phyloP scores from a whole-genome alignment of 108 stramenopile species.

The Poteriospumella lacustris region DNA sequence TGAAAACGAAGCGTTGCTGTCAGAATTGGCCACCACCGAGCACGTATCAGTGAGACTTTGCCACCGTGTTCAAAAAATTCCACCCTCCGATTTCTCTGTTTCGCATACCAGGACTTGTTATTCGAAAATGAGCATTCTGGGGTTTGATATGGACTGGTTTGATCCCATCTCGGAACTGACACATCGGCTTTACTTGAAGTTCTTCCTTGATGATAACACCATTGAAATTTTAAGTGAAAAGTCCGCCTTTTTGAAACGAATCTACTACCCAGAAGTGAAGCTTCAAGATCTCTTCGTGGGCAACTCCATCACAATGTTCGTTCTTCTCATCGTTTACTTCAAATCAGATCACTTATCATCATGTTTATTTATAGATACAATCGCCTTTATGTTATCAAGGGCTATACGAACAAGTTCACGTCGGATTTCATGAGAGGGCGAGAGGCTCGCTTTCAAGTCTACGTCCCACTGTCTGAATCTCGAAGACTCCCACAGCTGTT shows the following conservation, averaged over 20 bases:
- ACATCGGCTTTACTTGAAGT: not conserved
- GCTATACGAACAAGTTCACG: slow-evolving; percentile 6
- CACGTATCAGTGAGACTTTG: too few species aligned
- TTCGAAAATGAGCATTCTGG: slow-evolving; percentile 2
- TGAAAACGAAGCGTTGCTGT: too few species aligned
- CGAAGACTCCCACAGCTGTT: slow-evolving; percentile 1
- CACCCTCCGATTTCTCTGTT: too few species aligned
- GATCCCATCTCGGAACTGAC: not conserved
- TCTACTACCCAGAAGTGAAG: slow-evolving; percentile 29
- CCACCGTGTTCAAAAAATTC: too few species aligned
- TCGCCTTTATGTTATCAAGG: not conserved
- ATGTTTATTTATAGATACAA: not conserved
- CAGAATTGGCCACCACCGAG: too few species aligned
- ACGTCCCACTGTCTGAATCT: not conserved
- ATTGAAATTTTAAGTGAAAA: slow-evolving; percentile 4
- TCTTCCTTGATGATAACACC: slow-evolving; percentile 21
- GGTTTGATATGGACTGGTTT: slow-evolving; percentile 26
- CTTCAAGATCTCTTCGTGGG: slow-evolving; percentile 29
- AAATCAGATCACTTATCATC: not conserved
- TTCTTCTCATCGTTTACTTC: not conserved
- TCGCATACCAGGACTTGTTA: too few species aligned
- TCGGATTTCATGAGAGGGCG: not conserved
- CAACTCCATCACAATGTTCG: slow-evolving; percentile 29
- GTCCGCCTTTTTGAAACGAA: slow-evolving; percentile 33
- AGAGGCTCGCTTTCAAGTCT: slow-evolving; percentile 10